phyloP scores from a whole-genome alignment of 2,329 filamentous ascomycete species.

The Monosporascus sp. region DNA sequence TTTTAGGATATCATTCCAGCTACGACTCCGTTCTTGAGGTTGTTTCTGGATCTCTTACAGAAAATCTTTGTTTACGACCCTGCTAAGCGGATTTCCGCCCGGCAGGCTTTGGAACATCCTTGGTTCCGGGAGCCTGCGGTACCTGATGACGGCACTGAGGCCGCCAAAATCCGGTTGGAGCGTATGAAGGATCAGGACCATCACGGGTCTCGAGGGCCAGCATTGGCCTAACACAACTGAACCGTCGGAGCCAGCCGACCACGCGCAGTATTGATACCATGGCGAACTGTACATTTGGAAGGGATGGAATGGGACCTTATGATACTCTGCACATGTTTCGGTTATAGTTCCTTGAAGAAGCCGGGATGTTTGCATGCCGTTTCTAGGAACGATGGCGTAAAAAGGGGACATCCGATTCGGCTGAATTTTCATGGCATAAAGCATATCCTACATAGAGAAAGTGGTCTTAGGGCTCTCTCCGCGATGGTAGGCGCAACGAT shows the following conservation, averaged over 20 bases:
- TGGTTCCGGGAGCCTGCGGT: slow-evolving; percentile 62
- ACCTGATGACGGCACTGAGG: slow-evolving; percentile 64
- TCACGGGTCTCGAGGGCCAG: slow-evolving; percentile 16
- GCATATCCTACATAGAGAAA: slow-evolving; percentile 22
- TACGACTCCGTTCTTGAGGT: slow-evolving; percentile 52
- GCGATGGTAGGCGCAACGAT: slow-evolving; percentile 16
- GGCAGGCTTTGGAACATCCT: slow-evolving; percentile 59
- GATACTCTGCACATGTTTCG: slow-evolving; percentile 16
- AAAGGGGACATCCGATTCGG: slow-evolving; percentile 18
- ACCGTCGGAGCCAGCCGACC: slow-evolving; percentile 4
- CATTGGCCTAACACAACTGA: slow-evolving; percentile 14
- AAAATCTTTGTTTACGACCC: slow-evolving; percentile 68
- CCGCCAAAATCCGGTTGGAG: slow-evolving; percentile 56
- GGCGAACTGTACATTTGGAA: slow-evolving; percentile 18
- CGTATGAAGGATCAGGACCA: slow-evolving; percentile 41
- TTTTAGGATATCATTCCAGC: slow-evolving; percentile 59
- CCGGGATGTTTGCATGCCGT: slow-evolving; percentile 13
- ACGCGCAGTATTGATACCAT: slow-evolving; percentile 13
- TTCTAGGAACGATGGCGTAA: slow-evolving; percentile 15
- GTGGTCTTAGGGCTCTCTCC: slow-evolving; percentile 14
- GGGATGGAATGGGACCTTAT: slow-evolving; percentile 14
- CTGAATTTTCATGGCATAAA: slow-evolving; percentile 19
- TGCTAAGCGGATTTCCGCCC: slow-evolving; percentile 58
- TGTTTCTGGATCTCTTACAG: slow-evolving; percentile 59
- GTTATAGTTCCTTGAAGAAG: slow-evolving; percentile 11